Evolutionary conservation across 1,284 basidiomycete species (phyloP).

Genomic region (Austropuccinia psidii): DNA sequence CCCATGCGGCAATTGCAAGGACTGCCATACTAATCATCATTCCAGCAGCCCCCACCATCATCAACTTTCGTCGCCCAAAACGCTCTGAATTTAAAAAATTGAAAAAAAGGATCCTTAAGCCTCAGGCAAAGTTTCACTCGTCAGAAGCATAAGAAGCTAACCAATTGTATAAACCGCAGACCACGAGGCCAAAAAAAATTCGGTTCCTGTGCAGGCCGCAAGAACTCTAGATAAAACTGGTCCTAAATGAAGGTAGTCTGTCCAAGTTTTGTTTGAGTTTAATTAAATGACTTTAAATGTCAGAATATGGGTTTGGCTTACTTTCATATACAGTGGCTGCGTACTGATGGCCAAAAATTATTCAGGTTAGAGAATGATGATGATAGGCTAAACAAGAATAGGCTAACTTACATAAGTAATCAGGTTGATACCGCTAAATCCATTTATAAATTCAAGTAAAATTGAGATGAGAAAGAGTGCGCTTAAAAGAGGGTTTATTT

Average conservation of each 20-base stretch:
- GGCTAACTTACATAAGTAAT: constrained; percentile 54
- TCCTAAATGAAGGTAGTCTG: constrained; percentile 58
- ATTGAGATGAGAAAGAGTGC: not conserved
- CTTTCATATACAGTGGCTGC: constrained; percentile 44
- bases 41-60: constrained; percentile 63
- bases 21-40: constrained; percentile 59
- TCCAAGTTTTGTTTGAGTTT: constrained; percentile 40
- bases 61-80: constrained; percentile 59
- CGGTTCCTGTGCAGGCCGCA: constrained; percentile 62
- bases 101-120: constrained; percentile 53
- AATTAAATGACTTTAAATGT: constrained; percentile 14
- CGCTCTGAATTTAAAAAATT: constrained; percentile 55
- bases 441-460: not conserved
- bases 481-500: not conserved
- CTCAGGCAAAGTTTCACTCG: not conserved
- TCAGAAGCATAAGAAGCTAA: not conserved
- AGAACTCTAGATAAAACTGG: constrained; percentile 59
- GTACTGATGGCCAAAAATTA: constrained; percentile 46
- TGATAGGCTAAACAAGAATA: not conserved
- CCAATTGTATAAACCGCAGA: constrained; percentile 28
- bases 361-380: not conserved
- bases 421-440: constrained; percentile 55
- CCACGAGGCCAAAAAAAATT: constrained; percentile 58
- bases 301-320: constrained; percentile 44
- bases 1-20: constrained; percentile 54